Evolutionary conservation across 257 asterid species (phyloP), one percentile per base, ranked within the genome.

Genomic region (Lithospermum erythrorhizon): DNA sequence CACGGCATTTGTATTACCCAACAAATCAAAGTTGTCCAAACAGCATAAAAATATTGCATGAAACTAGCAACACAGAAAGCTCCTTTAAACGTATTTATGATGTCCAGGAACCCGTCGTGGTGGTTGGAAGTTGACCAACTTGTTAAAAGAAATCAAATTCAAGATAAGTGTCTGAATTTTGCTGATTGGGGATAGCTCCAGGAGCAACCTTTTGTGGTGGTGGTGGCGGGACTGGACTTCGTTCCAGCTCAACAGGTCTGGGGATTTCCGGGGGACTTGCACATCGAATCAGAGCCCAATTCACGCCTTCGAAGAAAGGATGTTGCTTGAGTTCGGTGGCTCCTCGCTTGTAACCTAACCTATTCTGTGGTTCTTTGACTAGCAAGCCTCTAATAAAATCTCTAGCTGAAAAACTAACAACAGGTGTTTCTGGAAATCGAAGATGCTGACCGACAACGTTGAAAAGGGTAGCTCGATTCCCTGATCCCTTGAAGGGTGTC

Each of bases 81-180:
- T 58, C 58, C 48, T 15, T 53, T 41, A 67, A 24, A 27, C 30
- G 37, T 30, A 45, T 58, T 9, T 16, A 21, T 66, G 65, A 51
- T 53, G 57, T 63, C 53, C 58, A 70, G 62, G 58, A 64, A 55
- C 58, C 56, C 65, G 60, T 64, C 49, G 32, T 55, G 63, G 23
- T 65, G 67, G 60, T 71, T 53, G 57, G 54, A 65, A 24, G 70
- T 56, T 66, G 71, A 58, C 22, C 41, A 35, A 22, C 58, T 60
- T 37, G 53, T 78, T 81, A 86, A 65, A 86, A 86, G 88, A 86
- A 86, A 77, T 86, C 95, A 54, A 86, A 86, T 66, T 86, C 95
- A 68, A 86, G 78, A 78, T 83, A 86, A 69, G 72, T 83, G 63
- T 83, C 84, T 21, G 77, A 67, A 47, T 68, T 70, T 58, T 81